Evolutionary conservation across 495 filamentous ascomycete species (phyloP), one percentile per base, ranked within the genome.

Genomic region (Corynascus novoguineensis): DNA sequence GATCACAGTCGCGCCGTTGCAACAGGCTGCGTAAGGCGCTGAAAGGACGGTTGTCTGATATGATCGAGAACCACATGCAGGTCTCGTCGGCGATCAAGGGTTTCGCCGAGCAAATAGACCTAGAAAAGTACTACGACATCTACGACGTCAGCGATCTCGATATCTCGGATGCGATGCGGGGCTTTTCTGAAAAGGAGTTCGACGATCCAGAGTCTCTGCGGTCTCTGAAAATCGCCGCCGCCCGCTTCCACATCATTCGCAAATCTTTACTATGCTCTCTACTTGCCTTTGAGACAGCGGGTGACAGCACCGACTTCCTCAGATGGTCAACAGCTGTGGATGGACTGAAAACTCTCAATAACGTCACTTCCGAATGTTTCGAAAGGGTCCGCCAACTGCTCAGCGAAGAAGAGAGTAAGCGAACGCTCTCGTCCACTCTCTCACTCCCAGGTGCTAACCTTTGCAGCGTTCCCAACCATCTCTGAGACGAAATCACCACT

Each of bases 51-150:
- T 78, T 95, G 41, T 78, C 80, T 32, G 77, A 84, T 9, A 80
- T 88, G 59, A 85, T 95, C 24, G 77, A 83, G 42, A 81, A 80
- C 12, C 87, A 88, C 62, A 81, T 85, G 50, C 80, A 84, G 60
- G 82, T 86, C 9, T 86, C 83, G 53, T 75, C 77, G 31, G 76
- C 74, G 8, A 71, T 97, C 28, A 85, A 85, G 64, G 82, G 81
- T 6, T 81, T 95, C 32, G 82, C 89, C 1, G 84, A 91, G 65
- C 80, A 86, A 60, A 75, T 84, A 45, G 87, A 96, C 63, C 74
- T 96, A 14, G 92, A 91, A 47, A 93, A 89, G 72, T 96, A 91
- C 67, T 84, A 88, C 57, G 91, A 96, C 63, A 86, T 96, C 34
- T 96, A 96, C 62, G 91, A 97, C 63, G 85, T 97, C 57, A 89